Base-by-base conservation (phyloP, 2,329 filamentous ascomycete genomes). In the Aspergillus clavatus region DNA sequence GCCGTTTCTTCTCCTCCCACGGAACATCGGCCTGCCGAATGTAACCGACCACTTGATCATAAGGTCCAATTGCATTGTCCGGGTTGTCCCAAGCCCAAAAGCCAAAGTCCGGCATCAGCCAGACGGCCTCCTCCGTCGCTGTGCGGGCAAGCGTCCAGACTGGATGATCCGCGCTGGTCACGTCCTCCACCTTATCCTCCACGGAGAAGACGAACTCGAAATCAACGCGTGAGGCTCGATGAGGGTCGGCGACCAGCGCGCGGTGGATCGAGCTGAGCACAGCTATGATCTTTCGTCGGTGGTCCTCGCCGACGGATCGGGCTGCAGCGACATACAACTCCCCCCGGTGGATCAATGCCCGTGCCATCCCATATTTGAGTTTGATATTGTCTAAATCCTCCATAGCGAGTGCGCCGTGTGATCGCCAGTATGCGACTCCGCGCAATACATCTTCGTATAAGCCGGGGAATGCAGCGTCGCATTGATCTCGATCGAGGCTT, bases 91-190 rank as follows among this genome's bases (percentile, higher is more conserved):
- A 76, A 4, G 68, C 66, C 71, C 72, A 78, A 57, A 71, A 76
- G 38, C 73, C 74, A 56, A 77, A 77, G 50, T 77, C 74, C 0
- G 75, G 74, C 52, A 77, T 76, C 12, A 77, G 58, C 74, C 74
- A 77, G 28, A 69, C 65, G 1, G 70, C 63, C 35, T 68, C 59
- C 42, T 73, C 69, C 10, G 63, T 63, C 0, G 64, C 54, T 18
- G 55, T 63, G n/a, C 61, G 60, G 1, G 69, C 65, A 48, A 72
- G 72, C 8, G 67, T 67, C 73, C 73, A 73, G 4, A 75, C 45
- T 12, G 72, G 62, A 29, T 63, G 52, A 10, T 61, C 58, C 0
- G 54, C 36, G 24, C 59, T 63, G 4, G 61, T 61, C 6, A 68
- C 62, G 50, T 76, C 73, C 28, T 74, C 66, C 1, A 72, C 61